These are phyloP conservation scores for Blastobotrys petasosporus DNA, from an alignment of 1,139 yeast genomes.

Conservation along the genomic window DNA sequence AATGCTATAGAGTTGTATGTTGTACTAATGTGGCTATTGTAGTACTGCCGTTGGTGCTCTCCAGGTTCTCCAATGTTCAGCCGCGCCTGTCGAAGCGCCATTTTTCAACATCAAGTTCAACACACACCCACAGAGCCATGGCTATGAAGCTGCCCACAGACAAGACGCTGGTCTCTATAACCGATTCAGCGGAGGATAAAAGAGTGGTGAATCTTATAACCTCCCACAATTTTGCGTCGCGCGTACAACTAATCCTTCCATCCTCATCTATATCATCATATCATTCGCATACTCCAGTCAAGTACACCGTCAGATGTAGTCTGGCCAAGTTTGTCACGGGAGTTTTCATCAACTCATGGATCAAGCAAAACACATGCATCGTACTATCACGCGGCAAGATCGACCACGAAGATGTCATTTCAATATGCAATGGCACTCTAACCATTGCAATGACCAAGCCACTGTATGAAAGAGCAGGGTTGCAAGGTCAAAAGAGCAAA, in stretches of 20 bases:
- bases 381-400: slow-evolving; percentile 23
- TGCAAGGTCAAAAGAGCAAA: slow-evolving; percentile 26
- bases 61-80: too few relatives aligned
- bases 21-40: too few relatives aligned
- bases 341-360: slow-evolving; percentile 10
- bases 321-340: slow-evolving; percentile 9
- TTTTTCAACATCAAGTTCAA: too few relatives aligned
- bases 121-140: too few relatives aligned
- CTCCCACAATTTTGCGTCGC: slow-evolving; percentile 17
- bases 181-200: slow-evolving; percentile 6
- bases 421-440: slow-evolving; percentile 29
- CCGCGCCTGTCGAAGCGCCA: too few relatives aligned
- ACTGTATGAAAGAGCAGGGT: slow-evolving; percentile 32
- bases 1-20: too few relatives aligned
- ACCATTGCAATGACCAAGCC: slow-evolving; percentile 31
- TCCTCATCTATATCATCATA: not conserved
- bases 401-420: slow-evolving; percentile 33
- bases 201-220: slow-evolving; percentile 10
- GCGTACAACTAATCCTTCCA: slow-evolving; percentile 14
- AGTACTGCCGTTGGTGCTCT: too few relatives aligned
- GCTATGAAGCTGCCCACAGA: not conserved
- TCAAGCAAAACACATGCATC: slow-evolving; percentile 11
- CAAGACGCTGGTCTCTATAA: not conserved
- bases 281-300: slow-evolving; percentile 4
- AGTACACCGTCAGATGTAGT: slow-evolving; percentile 7